These are phyloP conservation scores for Ceratobasidium sp. DNA, from an alignment of 1,284 basidiomycete genomes.

Conservation along the genomic window DNA sequence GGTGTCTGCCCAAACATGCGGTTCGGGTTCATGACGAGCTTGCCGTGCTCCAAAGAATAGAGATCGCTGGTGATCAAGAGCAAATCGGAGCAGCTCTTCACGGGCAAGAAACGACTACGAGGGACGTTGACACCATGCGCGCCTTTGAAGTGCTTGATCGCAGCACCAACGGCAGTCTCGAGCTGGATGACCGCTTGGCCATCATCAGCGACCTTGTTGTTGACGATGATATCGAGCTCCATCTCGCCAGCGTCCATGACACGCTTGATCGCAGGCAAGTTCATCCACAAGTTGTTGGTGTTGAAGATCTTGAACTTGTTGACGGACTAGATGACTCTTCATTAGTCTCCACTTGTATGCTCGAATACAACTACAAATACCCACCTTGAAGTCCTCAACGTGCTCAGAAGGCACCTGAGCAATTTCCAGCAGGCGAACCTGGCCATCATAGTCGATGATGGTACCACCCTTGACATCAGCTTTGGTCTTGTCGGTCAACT, in stretches of 20 bases:
- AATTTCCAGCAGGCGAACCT: conserved; percentile 94
- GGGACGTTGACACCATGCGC: conserved; percentile 99
- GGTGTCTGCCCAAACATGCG: conserved; percentile 92
- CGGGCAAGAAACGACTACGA: conserved; percentile 96
- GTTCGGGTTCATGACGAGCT: conserved; percentile 89
- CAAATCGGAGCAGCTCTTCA: conserved; percentile 84
- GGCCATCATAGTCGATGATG: conserved; percentile 95
- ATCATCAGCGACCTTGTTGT: conserved; percentile 90
- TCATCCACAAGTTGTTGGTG: conserved; percentile 98
- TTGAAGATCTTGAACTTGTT: conserved; percentile 95
- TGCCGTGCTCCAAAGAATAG: conserved; percentile 95
- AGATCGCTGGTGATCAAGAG: conserved; percentile 97
- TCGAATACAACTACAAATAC: conserved; percentile 52
- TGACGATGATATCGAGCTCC: conserved; percentile 94
- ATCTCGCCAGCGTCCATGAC: conserved; percentile 93
- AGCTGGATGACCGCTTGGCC: conserved; percentile 92
- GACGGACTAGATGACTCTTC: conserved; percentile 58
- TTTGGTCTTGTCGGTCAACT: conserved; percentile 99
- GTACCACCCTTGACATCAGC: conserved; percentile 99
- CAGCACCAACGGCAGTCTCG: conserved; percentile 97
- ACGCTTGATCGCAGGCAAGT: conserved; percentile 82
- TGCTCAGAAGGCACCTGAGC: conserved; percentile 99
- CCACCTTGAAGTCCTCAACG: conserved; percentile 97
- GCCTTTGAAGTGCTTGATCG: conserved; percentile 96
- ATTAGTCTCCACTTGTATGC: conserved; percentile 31